These are phyloP conservation scores for Euclidium syriacum DNA, from an alignment of 345 rosid species.

Conservation along the genomic window DNA sequence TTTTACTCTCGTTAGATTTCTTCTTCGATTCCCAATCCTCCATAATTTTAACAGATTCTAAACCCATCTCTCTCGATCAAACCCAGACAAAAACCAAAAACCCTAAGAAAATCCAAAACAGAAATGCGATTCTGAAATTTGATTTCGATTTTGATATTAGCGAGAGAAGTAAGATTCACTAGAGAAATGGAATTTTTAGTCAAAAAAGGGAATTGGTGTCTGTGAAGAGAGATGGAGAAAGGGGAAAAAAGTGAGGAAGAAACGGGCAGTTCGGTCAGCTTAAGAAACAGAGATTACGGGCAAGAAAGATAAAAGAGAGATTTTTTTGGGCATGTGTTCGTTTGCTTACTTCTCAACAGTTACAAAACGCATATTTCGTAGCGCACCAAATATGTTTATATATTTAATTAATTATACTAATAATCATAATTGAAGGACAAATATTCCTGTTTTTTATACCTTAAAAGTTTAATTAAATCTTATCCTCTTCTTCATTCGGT, in stretches of 20 bases:
- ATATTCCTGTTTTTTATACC: no score
- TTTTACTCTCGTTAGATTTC: constrained; percentile 7
- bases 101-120: no score
- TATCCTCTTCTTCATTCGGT: background rate
- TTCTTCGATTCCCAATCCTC: constrained; percentile 22
- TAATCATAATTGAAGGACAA: background rate
- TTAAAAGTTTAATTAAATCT: no score
- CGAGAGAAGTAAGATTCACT: constrained; percentile 16
- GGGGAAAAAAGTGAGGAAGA: background rate
- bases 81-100: background rate
- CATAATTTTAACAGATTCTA: constrained; percentile 22
- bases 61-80: constrained; percentile 21
- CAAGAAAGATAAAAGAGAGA: constrained; percentile 13
- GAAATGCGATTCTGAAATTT: no score
- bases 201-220: constrained; percentile 32
- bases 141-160: no score
- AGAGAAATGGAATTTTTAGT: constrained; percentile 9
- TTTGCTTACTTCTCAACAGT: constrained; percentile 30
- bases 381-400: no score
- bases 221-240: constrained; percentile 15
- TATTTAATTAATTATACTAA: background rate
- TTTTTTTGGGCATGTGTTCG: constrained; percentile 8
- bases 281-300: background rate
- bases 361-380: constrained; percentile 18
- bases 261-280: constrained; percentile 5